A percentile compares a stretch with the other conserved stretches of the same genome.
phyloP scores from a whole-genome alignment of 2,329 filamentous ascomycete species.

The Beauveria sp. region DNA sequence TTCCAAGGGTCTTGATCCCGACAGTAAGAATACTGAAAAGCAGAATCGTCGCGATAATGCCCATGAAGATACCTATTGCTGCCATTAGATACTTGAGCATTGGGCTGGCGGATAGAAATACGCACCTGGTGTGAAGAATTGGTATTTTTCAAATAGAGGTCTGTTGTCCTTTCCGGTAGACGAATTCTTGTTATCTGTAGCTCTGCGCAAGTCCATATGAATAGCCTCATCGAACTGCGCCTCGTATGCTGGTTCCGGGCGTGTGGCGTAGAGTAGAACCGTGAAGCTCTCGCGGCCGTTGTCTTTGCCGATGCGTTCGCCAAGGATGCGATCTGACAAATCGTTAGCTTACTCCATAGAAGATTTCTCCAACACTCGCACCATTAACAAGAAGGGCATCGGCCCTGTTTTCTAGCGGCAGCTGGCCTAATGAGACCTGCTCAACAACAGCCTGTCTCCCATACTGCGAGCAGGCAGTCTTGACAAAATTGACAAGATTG shows the following conservation, averaged over 20 bases:
- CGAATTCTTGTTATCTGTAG: neutral
- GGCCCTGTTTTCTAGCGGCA: conserved; percentile 35
- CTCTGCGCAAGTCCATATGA: conserved; percentile 68
- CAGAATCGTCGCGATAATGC: conserved; percentile 60
- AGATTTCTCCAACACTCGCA: conserved; percentile 20
- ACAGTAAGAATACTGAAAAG: conserved; percentile 72
- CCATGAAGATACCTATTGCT: conserved; percentile 76
- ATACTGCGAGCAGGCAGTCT: conserved; percentile 35
- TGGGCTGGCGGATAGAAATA: conserved; percentile 12
- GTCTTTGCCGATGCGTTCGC: conserved; percentile 37
- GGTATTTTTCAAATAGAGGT: conserved; percentile 82
- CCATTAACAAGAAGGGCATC: conserved; percentile 40
- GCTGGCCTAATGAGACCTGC: conserved; percentile 32
- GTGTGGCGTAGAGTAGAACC: conserved; percentile 66
- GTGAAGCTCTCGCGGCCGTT: conserved; percentile 51
- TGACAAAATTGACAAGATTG: conserved; percentile 37
- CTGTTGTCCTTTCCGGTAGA: conserved; percentile 28
- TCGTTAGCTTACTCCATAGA: conserved; percentile 8
- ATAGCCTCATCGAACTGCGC: conserved; percentile 54
- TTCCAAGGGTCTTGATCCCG: conserved; percentile 67
- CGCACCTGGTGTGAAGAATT: conserved; percentile 84
- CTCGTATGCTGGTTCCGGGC: conserved; percentile 52
- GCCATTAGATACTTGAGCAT: conserved; percentile 11
- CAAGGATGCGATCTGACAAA: conserved; percentile 42
- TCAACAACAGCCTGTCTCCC: conserved; percentile 32